Evolutionary conservation across 805 yeast genomes (phyloP), one percentile per base, ranked within the genome.

Genomic region (Kluyveromyces aestuarii): DNA sequence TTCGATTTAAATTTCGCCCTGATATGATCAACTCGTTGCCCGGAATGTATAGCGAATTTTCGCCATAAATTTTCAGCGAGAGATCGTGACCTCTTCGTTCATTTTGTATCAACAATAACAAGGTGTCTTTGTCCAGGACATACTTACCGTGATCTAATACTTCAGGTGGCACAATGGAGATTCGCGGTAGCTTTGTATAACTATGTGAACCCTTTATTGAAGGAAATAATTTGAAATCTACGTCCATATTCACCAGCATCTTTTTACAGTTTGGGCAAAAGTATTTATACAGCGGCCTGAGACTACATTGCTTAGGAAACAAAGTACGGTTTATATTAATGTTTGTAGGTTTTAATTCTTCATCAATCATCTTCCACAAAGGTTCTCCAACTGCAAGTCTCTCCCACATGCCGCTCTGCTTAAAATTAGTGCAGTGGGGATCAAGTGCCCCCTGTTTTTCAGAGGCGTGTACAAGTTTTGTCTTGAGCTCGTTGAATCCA

Each of bases 201-300:
- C 10, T 13, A 41, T 27, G 25, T 17, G 45, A 33, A n/a, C 27
- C 16, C 18, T 43, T 43, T 5, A 43, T 17, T 13, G 39, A 43
- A 16, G n/a, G 35, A 4, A 33, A 13, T 8, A 14, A 13, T 27
- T 43, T 19, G n/a, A 38, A 27, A n/a, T 17, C 30, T 5, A 33
- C 21, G 14, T 43, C 45, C 27, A 33, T 35, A 18, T 27, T 43
- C 13, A 38, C 13, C 27, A 43, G 33, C 7, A 17, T 5, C 7
- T 38, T n/a, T n/a, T 43, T 43, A 38, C 45, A 43, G 27, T 43
- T 33, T 18, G 45, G 45, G 27, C 45, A 43, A 13, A 18, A 36
- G n/a, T 43, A 43, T 5, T 43, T 43, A n/a, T 4, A 43, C 39
- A 17, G 18, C 33, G 45, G 39, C 8, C 39, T n/a, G 14, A 43